Evolutionary conservation across 768 basidiomycete species (phyloP).

Genomic region (Russula sp.): DNA sequence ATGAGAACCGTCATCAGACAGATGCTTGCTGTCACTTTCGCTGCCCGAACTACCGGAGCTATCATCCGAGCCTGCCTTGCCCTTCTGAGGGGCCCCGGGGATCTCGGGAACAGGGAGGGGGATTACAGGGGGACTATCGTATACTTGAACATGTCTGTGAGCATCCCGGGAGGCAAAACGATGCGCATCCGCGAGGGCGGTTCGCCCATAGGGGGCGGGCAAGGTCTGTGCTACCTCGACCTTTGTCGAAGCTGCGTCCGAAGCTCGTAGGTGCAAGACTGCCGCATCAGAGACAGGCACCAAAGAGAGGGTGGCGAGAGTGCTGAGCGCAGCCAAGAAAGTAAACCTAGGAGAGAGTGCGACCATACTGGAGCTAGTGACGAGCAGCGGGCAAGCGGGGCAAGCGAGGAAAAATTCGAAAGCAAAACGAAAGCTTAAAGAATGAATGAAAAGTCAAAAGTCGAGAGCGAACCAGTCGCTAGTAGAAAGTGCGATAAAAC

Average conservation of each 20-base stretch:
- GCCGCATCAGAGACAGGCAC: conserved; percentile 37
- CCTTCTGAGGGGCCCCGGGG: not conserved
- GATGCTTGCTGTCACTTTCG: not conserved
- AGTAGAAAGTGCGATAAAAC: conserved; percentile 15
- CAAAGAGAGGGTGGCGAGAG: conserved; percentile 39
- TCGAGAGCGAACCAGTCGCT: conserved; percentile 21
- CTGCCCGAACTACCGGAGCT: not conserved
- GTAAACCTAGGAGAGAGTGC: conserved; percentile 44
- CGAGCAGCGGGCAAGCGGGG: not conserved
- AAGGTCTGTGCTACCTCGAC: not conserved
- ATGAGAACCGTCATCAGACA: not conserved
- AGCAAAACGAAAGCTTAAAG: conserved; percentile 22
- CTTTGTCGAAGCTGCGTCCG: not conserved
- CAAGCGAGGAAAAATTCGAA: conserved; percentile 5
- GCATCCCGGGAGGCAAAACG: not conserved
- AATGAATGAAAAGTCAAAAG: conserved; percentile 10
- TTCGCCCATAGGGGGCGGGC: not conserved
- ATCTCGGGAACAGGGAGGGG: conserved; percentile 14
- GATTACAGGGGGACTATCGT: not conserved
- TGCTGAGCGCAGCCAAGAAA: conserved; percentile 40
- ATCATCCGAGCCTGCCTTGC: not conserved
- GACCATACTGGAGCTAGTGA: conserved; percentile 37
- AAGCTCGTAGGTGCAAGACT: conserved; percentile 28
- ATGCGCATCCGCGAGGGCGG: not conserved
- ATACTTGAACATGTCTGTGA: not conserved